Evolutionary conservation across 176 grass and related monocot genomes (phyloP).

Genomic region (Alopecurus myosuroides): DNA sequence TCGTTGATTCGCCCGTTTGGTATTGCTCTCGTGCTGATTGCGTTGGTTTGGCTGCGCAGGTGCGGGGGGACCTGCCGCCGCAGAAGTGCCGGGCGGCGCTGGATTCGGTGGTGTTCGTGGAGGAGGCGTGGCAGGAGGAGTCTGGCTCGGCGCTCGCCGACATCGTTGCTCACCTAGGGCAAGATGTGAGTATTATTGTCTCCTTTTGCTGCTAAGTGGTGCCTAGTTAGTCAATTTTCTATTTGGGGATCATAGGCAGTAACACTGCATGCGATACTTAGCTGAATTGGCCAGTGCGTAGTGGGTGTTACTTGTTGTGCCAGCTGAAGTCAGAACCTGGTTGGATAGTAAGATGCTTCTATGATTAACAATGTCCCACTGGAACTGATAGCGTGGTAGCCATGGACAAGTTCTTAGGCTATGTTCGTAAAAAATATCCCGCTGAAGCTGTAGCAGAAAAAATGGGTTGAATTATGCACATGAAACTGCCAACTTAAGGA

Average conservation of each 20-base stretch:
- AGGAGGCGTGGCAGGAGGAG: slow-evolving; percentile 58
- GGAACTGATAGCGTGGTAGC: neutral
- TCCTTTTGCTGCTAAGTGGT: neutral
- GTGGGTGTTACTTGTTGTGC: neutral
- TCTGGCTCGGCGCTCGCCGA: slow-evolving; percentile 73
- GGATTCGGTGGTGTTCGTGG: slow-evolving; percentile 71
- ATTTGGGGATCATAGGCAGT: neutral
- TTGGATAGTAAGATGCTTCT: slow-evolving; percentile 1
- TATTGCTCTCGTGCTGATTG: neutral
- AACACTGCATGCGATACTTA: neutral
- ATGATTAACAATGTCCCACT: neutral
- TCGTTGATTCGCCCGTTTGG: neutral
- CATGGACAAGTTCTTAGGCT: neutral
- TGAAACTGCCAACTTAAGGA: neutral
- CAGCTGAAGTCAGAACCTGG: neutral
- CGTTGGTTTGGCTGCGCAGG: slow-evolving; percentile 32
- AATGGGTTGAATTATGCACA: neutral
- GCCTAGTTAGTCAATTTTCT: neutral
- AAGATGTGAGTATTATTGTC: slow-evolving; percentile 66
- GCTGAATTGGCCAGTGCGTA: neutral
- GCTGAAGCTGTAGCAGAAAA: neutral
- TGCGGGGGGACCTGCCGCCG: slow-evolving; percentile 71
- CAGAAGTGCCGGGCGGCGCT: slow-evolving; percentile 77
- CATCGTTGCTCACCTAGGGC: slow-evolving; percentile 89
- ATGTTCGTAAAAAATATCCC: neutral